Percentiles rank a stretch among this genome's conserved stretches.
phyloP scores from a whole-genome alignment of 495 filamentous ascomycete species.

The Echria macrotheca region DNA sequence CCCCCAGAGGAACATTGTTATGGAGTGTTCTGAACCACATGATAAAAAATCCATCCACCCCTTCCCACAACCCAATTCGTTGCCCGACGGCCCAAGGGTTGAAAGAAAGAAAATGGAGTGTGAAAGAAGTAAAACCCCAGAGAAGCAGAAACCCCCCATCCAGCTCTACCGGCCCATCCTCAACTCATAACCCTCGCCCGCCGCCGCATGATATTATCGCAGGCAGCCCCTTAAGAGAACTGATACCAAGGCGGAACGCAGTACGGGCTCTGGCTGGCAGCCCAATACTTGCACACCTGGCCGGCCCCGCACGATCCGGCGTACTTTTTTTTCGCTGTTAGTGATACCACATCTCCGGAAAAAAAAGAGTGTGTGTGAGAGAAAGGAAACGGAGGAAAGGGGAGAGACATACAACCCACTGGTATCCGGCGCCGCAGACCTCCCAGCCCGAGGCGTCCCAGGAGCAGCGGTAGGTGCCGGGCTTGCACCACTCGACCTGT shows the following conservation, averaged over 20 bases:
- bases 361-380: no score
- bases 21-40: background rate
- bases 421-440: slow-evolving; percentile 18
- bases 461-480: slow-evolving; percentile 22
- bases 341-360: no score
- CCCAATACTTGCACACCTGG: slow-evolving; percentile 4
- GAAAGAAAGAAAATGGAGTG: no score
- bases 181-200: background rate
- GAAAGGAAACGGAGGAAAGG: no score
- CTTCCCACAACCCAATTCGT: background rate
- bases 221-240: no score
- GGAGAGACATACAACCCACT: slow-evolving; percentile 22
- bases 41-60: background rate
- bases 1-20: no score
- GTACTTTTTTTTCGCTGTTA: no score
- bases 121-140: no score
- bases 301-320: background rate
- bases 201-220: no score
- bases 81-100: background rate
- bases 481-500: slow-evolving; percentile 16
- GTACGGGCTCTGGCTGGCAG: slow-evolving; percentile 4
- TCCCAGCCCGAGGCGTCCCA: slow-evolving; percentile 23
- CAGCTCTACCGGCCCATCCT: background rate
- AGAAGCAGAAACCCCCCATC: background rate
- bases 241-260: no score